These are phyloP conservation scores for Coprinellus aureogranulatus DNA, from an alignment of 768 basidiomycete species.

Conservation along the genomic window DNA sequence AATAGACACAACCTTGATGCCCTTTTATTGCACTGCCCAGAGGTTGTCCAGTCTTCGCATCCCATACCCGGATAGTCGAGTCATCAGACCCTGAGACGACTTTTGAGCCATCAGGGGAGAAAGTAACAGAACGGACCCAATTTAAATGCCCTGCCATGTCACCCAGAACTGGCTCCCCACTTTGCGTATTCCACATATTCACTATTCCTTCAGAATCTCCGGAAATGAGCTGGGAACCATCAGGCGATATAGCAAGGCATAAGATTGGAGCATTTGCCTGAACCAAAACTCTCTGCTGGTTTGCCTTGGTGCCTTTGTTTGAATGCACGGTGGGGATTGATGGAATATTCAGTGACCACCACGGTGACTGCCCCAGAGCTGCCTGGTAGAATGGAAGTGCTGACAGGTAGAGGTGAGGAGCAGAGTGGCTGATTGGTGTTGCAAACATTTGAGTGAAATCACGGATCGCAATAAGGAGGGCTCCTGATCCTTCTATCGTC, in stretches of 20 bases:
- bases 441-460: constrained; percentile 14
- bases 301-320: not conserved
- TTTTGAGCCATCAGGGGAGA: constrained; percentile 6
- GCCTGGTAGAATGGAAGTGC: constrained; percentile 23
- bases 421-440: constrained; percentile 14
- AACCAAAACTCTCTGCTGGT: constrained; percentile 13
- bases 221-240: constrained; percentile 21
- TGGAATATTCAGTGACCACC: not conserved
- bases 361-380: not conserved
- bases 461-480: constrained; percentile 11
- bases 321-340: not conserved
- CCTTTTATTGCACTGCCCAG: not conserved
- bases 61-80: not conserved
- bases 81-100: not conserved
- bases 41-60: constrained; percentile 12
- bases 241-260: constrained; percentile 22
- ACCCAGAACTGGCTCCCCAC: not conserved
- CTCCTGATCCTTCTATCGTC: constrained; percentile 3
- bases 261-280: constrained; percentile 13
- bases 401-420: constrained; percentile 25
- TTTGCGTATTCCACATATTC: not conserved
- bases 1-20: not conserved
- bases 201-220: not conserved
- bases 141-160: constrained; percentile 7
- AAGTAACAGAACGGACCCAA: constrained; percentile 17